Percentiles rank a stretch among this genome's conserved stretches.
Conservation (phyloP, 1,284 basidiomycete species). For the Mycosarcoma mackinlayi region DNA sequence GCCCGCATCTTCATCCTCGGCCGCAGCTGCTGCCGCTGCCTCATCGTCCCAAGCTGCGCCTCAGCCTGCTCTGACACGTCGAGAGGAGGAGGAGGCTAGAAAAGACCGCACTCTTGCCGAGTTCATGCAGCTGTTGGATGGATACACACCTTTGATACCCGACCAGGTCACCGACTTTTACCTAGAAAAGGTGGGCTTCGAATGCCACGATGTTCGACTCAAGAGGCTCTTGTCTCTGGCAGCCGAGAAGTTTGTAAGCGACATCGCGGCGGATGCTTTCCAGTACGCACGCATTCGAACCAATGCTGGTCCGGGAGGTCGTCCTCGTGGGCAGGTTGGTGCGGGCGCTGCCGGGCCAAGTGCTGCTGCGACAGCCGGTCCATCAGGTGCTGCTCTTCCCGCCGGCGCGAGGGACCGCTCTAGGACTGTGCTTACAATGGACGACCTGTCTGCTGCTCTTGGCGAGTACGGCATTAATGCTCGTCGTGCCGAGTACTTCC, state of each 20-base stretch:
- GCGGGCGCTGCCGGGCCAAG: conserved; percentile 15
- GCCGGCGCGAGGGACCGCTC: conserved; percentile 76
- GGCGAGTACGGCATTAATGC: conserved; percentile 81
- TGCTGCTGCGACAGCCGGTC: conserved; percentile 19
- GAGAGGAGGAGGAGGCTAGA: conserved; percentile 80
- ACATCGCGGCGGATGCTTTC: conserved; percentile 96
- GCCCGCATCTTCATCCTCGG: conserved; percentile 20
- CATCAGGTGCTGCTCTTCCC: conserved; percentile 15
- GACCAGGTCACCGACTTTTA: conserved; percentile 99
- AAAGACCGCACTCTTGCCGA: conserved; percentile 85
- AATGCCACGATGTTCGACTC: conserved; percentile 79
- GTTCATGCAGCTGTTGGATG: conserved; percentile 94
- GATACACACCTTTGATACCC: conserved; percentile 95
- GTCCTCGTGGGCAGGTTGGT: conserved; percentile 43
- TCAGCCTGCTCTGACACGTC: conserved; percentile 60
- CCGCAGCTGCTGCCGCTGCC: conserved; percentile 29
- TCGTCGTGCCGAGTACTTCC: conserved; percentile 64
- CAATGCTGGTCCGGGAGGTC: conserved; percentile 70
- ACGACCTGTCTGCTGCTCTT: conserved; percentile 90
- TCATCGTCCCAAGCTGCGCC: conserved; percentile 29
- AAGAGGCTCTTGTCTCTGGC: conserved; percentile 94
- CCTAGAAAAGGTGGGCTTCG: conserved; percentile 93
- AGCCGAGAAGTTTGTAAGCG: conserved; percentile 97
- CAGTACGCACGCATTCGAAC: conserved; percentile 94
- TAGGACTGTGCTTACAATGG: conserved; percentile 96